phyloP scores from a whole-genome alignment of 768 basidiomycete genomes.

The Termitomyces sp. region DNA sequence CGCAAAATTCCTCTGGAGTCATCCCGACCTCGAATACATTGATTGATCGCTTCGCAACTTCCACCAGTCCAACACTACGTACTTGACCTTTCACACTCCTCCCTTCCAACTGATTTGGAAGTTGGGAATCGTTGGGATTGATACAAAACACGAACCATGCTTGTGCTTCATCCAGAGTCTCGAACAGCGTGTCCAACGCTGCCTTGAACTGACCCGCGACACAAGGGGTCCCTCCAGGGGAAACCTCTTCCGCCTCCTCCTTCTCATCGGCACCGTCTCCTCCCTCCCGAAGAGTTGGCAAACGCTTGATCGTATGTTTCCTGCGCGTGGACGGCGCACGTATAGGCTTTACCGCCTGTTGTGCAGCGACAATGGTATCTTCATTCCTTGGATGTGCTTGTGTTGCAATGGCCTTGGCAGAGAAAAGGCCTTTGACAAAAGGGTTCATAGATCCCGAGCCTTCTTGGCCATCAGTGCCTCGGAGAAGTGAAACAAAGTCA shows the following conservation, averaged over 20 bases:
- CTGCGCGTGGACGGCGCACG: conserved; percentile 86
- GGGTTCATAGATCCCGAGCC: conserved; percentile 82
- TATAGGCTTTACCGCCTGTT: conserved; percentile 93
- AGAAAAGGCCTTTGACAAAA: conserved; percentile 89
- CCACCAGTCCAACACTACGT: conserved; percentile 71
- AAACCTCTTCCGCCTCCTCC: conserved; percentile 46
- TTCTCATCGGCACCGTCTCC: conserved; percentile 45
- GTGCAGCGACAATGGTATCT: conserved; percentile 93
- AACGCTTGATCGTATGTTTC: conserved; percentile 68
- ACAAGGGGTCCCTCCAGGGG: conserved; percentile 51
- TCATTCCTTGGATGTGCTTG: conserved; percentile 91
- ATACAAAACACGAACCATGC: conserved; percentile 91
- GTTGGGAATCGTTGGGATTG: conserved; percentile 92
- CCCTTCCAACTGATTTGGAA: conserved; percentile 93
- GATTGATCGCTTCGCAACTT: conserved; percentile 65
- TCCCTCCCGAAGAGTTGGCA: conserved; percentile 49
- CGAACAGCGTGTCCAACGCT: conserved; percentile 82
- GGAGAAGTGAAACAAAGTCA: conserved; percentile 87
- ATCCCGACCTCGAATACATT: conserved; percentile 82
- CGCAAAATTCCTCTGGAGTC: conserved; percentile 82
- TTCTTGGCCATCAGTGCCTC: conserved; percentile 65
- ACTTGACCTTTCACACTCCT: conserved; percentile 92
- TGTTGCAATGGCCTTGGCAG: conserved; percentile 84
- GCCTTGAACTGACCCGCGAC: conserved; percentile 87
- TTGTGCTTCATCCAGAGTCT: conserved; percentile 86